Evolutionary conservation across 2,329 filamentous ascomycete genomes (phyloP), one percentile per base, ranked within the genome.

Genomic region (Ceratocystiopsis minuta): DNA sequence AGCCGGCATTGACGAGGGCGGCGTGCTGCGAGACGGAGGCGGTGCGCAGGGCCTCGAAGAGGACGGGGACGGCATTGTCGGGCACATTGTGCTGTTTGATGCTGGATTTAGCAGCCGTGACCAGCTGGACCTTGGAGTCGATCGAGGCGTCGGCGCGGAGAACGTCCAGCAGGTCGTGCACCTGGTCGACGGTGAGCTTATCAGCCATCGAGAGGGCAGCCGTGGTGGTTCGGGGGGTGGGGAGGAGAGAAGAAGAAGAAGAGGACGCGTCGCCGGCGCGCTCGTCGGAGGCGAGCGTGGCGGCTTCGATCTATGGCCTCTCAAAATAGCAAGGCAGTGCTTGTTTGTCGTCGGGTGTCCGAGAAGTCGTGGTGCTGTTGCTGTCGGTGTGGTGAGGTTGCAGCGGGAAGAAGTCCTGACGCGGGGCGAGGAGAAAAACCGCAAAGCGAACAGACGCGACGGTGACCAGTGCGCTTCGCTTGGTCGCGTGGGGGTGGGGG

Each of bases 11-110:
- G 49, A 80, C 76, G 47, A 94, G 76, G 32, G 75, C 72, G 36
- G 78, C 78, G 53, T 92, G 81, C 52, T 82, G 78, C 36, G 83
- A 82, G 42, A 68, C 65, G 50, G 88, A 80, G 46, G 84, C 81
- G 41, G 76, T 63, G 48, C 80, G 79, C 53, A 92, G 68, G 48
- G 79, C 82, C 46, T 95, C 85, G 60, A 94, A 92, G 48, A 94
- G 74, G 44, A 74, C 67, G 20, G 74, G 62, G 51, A 92, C 72
- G 52, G 69, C 72, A 42, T 62, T 60, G 50, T 92, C 84, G 46
- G 85, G 84, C 37, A 94, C 83, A 63, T 86, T 86, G 57, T 82
- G 80, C 60, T 93, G 86, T 60, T 94, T 94, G 67, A 94, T 94
- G 57, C 77, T 74, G 36, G 82, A 86, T 62, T 94, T 93, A 60